phyloP scores from a whole-genome alignment of 2,329 filamentous ascomycete species.

The Penicillium griseofulvum region DNA sequence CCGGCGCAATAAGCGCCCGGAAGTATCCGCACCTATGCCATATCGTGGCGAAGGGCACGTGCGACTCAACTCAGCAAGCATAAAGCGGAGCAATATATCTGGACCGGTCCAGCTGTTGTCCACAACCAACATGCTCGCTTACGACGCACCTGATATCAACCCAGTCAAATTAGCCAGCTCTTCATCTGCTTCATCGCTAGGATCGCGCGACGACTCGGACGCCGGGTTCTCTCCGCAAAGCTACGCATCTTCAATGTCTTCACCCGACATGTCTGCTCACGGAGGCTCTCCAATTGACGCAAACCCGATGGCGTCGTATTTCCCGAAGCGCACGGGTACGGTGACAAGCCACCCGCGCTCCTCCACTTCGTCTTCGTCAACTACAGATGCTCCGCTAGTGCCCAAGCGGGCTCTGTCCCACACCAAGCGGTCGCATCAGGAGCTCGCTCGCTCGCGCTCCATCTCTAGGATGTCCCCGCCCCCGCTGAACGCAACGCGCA shows the following conservation, averaged over 20 bases:
- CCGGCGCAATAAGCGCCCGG: conserved; percentile 48
- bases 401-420: conserved; percentile 80
- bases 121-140: conserved; percentile 93
- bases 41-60: conserved; percentile 43
- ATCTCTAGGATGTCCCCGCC: conserved; percentile 52
- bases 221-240: conserved; percentile 55
- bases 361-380: conserved; percentile 45
- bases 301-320: conserved; percentile 58
- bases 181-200: conserved; percentile 52
- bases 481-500: conserved; percentile 38
- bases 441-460: conserved; percentile 67
- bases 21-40: conserved; percentile 45
- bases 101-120: conserved; percentile 81
- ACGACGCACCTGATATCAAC: conserved; percentile 83
- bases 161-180: conserved; percentile 32
- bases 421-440: conserved; percentile 82
- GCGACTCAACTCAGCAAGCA: conserved; percentile 45
- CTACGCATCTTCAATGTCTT: conserved; percentile 48
- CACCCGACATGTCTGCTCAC: conserved; percentile 46
- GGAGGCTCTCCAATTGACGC: conserved; percentile 48
- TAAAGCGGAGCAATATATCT: conserved; percentile 65
- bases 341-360: conserved; percentile 57
- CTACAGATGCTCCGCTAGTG: conserved; percentile 61
- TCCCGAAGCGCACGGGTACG: conserved; percentile 68
- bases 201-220: conserved; percentile 54